Percentiles rank a stretch among this genome's conserved stretches.
Conservation (phyloP, 495 filamentous ascomycete species). For the Daldinia bambusicola region DNA sequence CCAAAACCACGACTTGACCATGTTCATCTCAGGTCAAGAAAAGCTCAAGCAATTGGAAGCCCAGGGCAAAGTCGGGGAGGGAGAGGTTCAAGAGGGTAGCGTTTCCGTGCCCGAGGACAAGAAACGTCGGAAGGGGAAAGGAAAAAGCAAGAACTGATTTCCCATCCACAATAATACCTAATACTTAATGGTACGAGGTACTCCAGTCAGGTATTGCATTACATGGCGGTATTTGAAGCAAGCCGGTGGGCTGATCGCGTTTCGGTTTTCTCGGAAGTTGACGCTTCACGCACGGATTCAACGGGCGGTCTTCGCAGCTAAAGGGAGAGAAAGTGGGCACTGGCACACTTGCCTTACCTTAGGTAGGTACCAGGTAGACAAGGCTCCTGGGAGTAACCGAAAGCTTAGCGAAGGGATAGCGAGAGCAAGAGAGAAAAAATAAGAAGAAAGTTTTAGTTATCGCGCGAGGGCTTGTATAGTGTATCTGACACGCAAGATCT, state of each 20-base stretch:
- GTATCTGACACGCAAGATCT: background rate
- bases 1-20: slow-evolving; percentile 87
- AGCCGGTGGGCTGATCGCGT: background rate
- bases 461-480: slow-evolving; percentile 1
- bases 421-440: background rate
- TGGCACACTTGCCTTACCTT: no score
- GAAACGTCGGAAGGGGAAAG: slow-evolving; percentile 66
- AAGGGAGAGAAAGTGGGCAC: no score
- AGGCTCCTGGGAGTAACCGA: background rate
- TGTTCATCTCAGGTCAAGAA: slow-evolving; percentile 86
- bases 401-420: background rate
- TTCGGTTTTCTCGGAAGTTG: background rate
- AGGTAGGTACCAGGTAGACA: no score
- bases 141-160: slow-evolving; percentile 50
- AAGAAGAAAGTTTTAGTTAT: background rate
- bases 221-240: background rate
- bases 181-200: background rate
- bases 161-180: background rate
- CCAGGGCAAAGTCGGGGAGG: slow-evolving; percentile 69
- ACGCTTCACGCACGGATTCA: background rate
- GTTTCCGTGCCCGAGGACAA: slow-evolving; percentile 63
- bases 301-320: background rate
- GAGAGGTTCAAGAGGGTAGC: slow-evolving; percentile 61
- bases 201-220: background rate
- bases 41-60: slow-evolving; percentile 76